A percentile compares a stretch with the other conserved stretches of the same genome.
These are phyloP conservation scores for Pleurotus citrinopileatus DNA, from an alignment of 768 basidiomycete genomes.

Conservation along the genomic window DNA sequence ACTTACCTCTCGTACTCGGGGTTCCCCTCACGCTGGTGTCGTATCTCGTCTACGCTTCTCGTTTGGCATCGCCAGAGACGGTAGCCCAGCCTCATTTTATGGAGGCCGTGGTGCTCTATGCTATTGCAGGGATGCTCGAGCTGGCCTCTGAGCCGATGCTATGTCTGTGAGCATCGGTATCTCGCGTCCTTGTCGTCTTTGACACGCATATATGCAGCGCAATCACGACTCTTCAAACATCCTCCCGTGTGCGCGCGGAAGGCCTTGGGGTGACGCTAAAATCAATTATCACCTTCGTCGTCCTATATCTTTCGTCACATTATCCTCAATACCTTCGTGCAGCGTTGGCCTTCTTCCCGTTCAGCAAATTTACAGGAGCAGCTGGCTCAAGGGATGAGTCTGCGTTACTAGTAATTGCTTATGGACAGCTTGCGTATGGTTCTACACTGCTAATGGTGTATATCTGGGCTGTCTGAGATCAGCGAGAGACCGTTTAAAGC, in stretches of 20 bases:
- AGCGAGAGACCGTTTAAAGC: not conserved
- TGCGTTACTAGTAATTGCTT: conserved; percentile 79
- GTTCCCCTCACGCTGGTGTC: conserved; percentile 58
- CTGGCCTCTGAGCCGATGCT: conserved; percentile 82
- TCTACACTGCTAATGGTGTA: conserved; percentile 56
- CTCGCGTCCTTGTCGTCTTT: not conserved
- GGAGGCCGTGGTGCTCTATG: conserved; percentile 65
- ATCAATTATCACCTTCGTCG: conserved; percentile 66
- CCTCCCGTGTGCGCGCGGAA: conserved; percentile 80
- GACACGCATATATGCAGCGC: conserved; percentile 40
- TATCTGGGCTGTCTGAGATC: conserved; percentile 15
- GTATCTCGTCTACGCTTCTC: conserved; percentile 46
- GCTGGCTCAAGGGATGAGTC: conserved; percentile 35
- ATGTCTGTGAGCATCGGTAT: conserved; percentile 50
- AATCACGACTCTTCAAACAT: conserved; percentile 64
- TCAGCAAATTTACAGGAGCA: conserved; percentile 14
- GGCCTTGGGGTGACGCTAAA: conserved; percentile 79
- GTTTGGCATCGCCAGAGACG: conserved; percentile 50
- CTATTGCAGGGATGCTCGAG: conserved; percentile 71
- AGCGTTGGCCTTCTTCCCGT: not conserved
- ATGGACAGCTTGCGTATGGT: conserved; percentile 81
- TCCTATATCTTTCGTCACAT: conserved; percentile 33
- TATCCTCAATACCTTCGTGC: not conserved
- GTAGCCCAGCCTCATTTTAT: conserved; percentile 63
- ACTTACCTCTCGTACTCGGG: conserved; percentile 69